Base-by-base conservation (phyloP, 2,329 filamentous ascomycete genomes). In the Exutisphaerella laricina region DNA sequence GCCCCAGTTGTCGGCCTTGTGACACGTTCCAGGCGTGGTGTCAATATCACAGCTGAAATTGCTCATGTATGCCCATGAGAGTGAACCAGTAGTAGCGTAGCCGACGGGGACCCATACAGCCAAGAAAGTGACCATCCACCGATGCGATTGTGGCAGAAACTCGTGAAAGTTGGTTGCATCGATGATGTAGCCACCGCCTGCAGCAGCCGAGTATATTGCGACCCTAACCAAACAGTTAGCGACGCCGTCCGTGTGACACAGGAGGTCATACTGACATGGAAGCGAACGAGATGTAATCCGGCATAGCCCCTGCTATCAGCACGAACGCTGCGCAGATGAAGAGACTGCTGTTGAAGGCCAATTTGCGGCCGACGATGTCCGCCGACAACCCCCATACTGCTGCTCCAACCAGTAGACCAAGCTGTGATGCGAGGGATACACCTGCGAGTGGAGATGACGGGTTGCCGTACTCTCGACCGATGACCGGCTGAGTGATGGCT, bases 351-450 rank as follows among this genome's bases (percentile, higher is more conserved):
- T 60, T 54, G 49, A 54, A 54, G 13, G 49, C 51, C 4, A 47
- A 34, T 31, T 46, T 47, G n/a, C 51, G 38, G 9, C 51, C 51
- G 22, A 54, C 44, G 2, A 54, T 36, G 23, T 54, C 51, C 8
- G 49, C 43, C 12, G 41, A 43, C 26, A 54, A 43, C 2, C 51
- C 58, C 58, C 58, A 59, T 13, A 55, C 30, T 9, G 42, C 45
- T 8, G 68, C 68, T 9, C 69, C 69, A 1, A 66, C 54, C 4
- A 71, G 55, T 48, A 71, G 58, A 16, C 68, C 69, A 9, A 66
- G 58, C 38, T 70, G 68, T 4, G 63, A 61, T 3, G 66, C 68
- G 4, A 70, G 56, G 2, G 66, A 62, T 21, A 69, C 50, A 2
- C 67, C 66, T 8, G 58, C 45, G 21, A 57, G 43, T 12, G 46